phyloP scores from a whole-genome alignment of 306 rosid genomes.

The Castanea sativa region DNA sequence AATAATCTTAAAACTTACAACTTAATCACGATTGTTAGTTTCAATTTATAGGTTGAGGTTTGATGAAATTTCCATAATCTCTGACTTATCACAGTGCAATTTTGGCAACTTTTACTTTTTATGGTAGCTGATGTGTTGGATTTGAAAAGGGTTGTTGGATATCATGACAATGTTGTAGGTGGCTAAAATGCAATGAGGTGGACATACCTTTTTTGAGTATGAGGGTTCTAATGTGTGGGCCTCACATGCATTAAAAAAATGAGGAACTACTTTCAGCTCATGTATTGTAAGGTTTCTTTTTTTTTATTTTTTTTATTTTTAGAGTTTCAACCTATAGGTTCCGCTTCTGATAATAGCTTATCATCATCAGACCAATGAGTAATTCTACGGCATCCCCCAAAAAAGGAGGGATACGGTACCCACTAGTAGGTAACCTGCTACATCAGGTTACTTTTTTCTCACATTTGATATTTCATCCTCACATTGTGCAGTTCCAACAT shows the following conservation, averaged over 20 bases:
- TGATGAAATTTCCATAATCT: background rate
- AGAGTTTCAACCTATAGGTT: too few relatives aligned
- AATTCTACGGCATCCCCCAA: too few relatives aligned
- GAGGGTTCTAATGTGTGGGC: background rate
- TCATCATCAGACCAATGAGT: too few relatives aligned
- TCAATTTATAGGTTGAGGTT: background rate
- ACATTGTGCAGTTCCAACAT: too few relatives aligned
- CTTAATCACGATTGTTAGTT: background rate
- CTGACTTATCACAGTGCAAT: background rate
- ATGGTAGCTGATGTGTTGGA: background rate
- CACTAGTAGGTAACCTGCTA: too few relatives aligned
- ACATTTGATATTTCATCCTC: too few relatives aligned
- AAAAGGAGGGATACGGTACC: too few relatives aligned
- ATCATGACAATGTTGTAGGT: background rate
- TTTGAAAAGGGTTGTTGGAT: background rate
- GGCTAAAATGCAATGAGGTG: slow-evolving; percentile 4
- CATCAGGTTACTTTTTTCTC: too few relatives aligned
- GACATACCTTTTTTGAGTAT: background rate
- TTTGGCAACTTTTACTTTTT: background rate
- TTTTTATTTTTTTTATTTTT: too few relatives aligned
- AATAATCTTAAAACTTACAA: background rate
- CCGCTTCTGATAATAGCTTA: too few relatives aligned
- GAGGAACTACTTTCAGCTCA: too few relatives aligned
- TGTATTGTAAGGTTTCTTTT: too few relatives aligned
- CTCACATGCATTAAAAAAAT: background rate